A percentile compares a stretch with the other conserved stretches of the same genome.
These are phyloP conservation scores for Tolypocladium endophyticum DNA, from an alignment of 2,329 filamentous ascomycete genomes.

Conservation along the genomic window DNA sequence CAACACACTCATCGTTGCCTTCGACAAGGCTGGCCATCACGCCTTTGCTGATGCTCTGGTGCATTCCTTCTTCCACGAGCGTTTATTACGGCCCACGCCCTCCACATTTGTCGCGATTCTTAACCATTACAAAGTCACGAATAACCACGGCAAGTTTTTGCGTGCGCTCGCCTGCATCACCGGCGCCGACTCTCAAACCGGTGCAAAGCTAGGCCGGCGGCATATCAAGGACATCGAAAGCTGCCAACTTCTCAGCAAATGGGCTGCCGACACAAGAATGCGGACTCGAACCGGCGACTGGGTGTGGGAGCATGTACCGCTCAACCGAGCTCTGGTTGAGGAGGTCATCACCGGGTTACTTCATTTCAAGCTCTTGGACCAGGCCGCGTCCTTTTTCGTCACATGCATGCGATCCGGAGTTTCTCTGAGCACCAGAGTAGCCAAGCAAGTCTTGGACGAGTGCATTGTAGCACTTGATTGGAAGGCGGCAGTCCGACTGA, in stretches of 20 bases:
- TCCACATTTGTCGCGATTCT: slow-evolving; percentile 39
- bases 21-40: slow-evolving; percentile 40
- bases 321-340: slow-evolving; percentile 30
- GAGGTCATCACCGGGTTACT: slow-evolving; percentile 37
- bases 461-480: slow-evolving; percentile 31
- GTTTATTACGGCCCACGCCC: slow-evolving; percentile 33
- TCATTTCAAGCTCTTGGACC: slow-evolving; percentile 31
- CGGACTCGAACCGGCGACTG: slow-evolving; percentile 19
- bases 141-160: slow-evolving; percentile 31
- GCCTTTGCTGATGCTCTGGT: slow-evolving; percentile 42
- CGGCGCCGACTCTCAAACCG: slow-evolving; percentile 27
- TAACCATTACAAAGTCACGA: slow-evolving; percentile 34
- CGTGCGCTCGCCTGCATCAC: slow-evolving; percentile 34
- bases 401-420: slow-evolving; percentile 25
- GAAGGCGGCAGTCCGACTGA: slow-evolving; percentile 19
- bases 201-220: slow-evolving; percentile 27
- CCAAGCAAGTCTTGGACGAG: slow-evolving; percentile 29
- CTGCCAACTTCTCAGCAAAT: slow-evolving; percentile 14
- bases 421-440: slow-evolving; percentile 16
- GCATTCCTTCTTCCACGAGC: slow-evolving; percentile 35
- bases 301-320: slow-evolving; percentile 27
- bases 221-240: slow-evolving; percentile 18
- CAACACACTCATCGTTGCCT: slow-evolving; percentile 60
- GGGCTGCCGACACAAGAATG: slow-evolving; percentile 15
- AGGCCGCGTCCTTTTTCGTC: slow-evolving; percentile 32